Evolutionary conservation across 176 grass and related monocot genomes (phyloP).

Genomic region (Dactylis glomerata): DNA sequence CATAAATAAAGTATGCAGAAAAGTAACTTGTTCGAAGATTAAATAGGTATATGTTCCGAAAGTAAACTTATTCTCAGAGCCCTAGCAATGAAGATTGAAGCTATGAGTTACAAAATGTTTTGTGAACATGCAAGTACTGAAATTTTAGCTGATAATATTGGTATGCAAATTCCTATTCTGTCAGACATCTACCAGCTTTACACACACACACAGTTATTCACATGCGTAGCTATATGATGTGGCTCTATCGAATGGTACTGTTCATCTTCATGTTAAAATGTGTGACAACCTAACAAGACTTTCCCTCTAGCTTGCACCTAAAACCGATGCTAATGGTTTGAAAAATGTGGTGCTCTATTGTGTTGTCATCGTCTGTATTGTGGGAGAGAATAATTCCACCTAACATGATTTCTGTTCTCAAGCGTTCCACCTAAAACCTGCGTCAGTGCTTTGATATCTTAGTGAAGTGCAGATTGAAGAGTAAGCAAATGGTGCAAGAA

Average conservation of each 20-base stretch:
- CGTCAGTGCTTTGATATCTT: neutral
- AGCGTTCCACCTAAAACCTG: neutral
- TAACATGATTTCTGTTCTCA: slow-evolving; percentile 19
- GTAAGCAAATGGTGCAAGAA: neutral
- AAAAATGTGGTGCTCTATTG: neutral
- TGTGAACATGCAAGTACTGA: neutral
- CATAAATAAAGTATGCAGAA: neutral
- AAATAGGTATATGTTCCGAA: neutral
- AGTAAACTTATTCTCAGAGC: neutral
- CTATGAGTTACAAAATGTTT: neutral
- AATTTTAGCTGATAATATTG: neutral
- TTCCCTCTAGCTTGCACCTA: neutral
- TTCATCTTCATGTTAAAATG: neutral
- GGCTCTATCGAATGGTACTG: neutral
- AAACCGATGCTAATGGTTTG: neutral
- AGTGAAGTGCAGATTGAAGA: neutral
- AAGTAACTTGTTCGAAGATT: neutral
- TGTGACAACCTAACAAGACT: neutral
- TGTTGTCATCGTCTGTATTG: neutral
- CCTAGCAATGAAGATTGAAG: neutral
- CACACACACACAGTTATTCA: neutral
- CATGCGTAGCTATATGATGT: slow-evolving; percentile 1
- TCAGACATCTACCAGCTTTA: neutral
- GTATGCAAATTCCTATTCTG: neutral
- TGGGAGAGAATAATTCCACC: neutral